Evolutionary conservation across 331 rosid species (phyloP).

Genomic region (Rhamnella rubrinervis): DNA sequence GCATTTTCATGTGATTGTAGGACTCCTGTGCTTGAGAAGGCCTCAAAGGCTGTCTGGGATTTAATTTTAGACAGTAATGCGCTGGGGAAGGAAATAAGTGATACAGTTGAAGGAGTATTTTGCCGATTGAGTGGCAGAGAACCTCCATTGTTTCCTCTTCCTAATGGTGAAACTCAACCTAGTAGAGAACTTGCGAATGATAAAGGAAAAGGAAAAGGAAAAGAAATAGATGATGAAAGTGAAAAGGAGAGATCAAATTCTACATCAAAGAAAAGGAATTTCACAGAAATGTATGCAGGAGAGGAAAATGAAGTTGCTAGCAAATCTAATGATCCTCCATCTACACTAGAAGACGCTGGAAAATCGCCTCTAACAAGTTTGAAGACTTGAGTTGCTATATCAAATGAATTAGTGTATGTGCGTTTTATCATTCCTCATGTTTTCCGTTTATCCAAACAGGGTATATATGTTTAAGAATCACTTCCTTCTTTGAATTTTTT

Average conservation of each 20-base stretch:
- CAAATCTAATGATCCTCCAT: slow-evolving; percentile 48
- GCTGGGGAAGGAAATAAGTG: slow-evolving; percentile 82
- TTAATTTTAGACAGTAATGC: slow-evolving; percentile 74
- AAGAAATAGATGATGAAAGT: slow-evolving; percentile 42
- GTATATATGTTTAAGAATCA: too few relatives aligned
- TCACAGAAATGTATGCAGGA: slow-evolving; percentile 42
- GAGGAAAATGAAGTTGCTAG: slow-evolving; percentile 46
- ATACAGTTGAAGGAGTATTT: slow-evolving; percentile 81
- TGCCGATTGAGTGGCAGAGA: slow-evolving; percentile 85
- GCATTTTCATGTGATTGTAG: slow-evolving; percentile 38
- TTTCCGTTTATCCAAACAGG: too few relatives aligned
- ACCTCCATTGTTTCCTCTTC: slow-evolving; percentile 71
- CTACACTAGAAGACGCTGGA: slow-evolving; percentile 48
- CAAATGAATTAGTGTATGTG: background rate
- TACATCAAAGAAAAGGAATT: slow-evolving; percentile 73
- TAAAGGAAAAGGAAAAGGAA: slow-evolving; percentile 50
- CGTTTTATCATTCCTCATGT: too few relatives aligned
- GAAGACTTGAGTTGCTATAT: slow-evolving; percentile 33
- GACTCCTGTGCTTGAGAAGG: slow-evolving; percentile 86
- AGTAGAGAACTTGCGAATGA: slow-evolving; percentile 40
- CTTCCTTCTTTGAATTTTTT: too few relatives aligned
- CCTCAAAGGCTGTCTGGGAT: slow-evolving; percentile 96
- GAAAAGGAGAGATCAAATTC: slow-evolving; percentile 43
- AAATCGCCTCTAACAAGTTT: slow-evolving; percentile 48
- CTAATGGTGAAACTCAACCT: slow-evolving; percentile 39